These are phyloP conservation scores for Sechiopsis laciniata DNA, from an alignment of 306 rosid genomes.

Conservation along the genomic window DNA sequence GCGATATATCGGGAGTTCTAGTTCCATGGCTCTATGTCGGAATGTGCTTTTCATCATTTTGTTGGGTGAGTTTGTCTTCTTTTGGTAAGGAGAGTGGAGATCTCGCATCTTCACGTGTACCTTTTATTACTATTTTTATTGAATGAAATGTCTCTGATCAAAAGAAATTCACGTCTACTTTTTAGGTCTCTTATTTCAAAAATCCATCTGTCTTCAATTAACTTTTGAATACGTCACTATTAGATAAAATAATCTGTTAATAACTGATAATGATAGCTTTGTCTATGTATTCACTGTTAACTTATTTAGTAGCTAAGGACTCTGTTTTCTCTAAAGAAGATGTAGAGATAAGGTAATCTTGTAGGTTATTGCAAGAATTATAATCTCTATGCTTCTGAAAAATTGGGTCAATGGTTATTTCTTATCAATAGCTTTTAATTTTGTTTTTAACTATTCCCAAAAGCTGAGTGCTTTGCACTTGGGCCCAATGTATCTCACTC, in stretches of 20 bases:
- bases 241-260: neutral
- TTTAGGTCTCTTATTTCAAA: neutral
- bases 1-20: conserved; percentile 92
- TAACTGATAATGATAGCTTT: neutral
- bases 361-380: neutral
- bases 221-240: neutral
- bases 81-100: neutral
- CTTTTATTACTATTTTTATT: neutral
- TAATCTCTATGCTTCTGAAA: neutral
- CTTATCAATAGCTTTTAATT: neutral
- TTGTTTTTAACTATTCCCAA: neutral
- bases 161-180: neutral
- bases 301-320: conserved; percentile 4
- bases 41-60: conserved; percentile 97
- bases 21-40: conserved; percentile 98
- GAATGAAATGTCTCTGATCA: neutral
- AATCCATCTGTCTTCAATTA: neutral
- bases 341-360: neutral
- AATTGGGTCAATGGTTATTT: neutral
- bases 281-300: neutral
- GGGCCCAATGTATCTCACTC: neutral
- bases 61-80: conserved; percentile 73
- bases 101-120: neutral
- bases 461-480: neutral
- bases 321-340: neutral